Conservation (phyloP, 2,329 filamentous ascomycete species). For the Chlorencoelia australis region DNA sequence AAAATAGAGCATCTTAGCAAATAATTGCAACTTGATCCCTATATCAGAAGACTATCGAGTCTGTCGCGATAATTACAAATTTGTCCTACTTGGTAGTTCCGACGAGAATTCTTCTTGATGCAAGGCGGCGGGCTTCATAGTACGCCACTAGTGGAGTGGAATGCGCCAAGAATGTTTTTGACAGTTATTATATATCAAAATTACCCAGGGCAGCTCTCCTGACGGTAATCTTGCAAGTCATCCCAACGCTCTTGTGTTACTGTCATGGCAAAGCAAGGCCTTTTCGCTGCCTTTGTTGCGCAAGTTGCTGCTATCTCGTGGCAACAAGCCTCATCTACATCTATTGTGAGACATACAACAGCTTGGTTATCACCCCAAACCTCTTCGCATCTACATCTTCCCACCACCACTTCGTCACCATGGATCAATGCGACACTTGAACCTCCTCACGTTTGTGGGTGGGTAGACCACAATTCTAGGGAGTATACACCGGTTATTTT, state of each 20-base stretch:
- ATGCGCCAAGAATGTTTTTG: too few species aligned
- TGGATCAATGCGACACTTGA: conserved; percentile 1
- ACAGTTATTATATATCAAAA: too few species aligned
- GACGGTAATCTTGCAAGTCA: background rate
- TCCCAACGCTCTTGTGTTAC: conserved; percentile 1
- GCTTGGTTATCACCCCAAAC: background rate
- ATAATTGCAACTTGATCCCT: too few species aligned
- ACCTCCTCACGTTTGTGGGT: conserved; percentile 5
- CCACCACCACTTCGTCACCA: background rate
- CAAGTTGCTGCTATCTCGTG: conserved; percentile 1
- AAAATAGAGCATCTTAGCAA: too few species aligned
- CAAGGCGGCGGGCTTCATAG: too few species aligned
- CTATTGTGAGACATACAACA: background rate
- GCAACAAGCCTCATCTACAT: conserved; percentile 1
- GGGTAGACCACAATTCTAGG: conserved; percentile 6
- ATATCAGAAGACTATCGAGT: too few species aligned
- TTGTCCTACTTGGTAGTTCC: too few species aligned
- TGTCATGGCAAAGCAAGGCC: background rate
- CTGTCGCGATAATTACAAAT: too few species aligned
- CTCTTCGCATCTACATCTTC: background rate
- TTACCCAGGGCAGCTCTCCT: background rate
- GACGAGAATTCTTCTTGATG: too few species aligned
- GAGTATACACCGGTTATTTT: background rate
- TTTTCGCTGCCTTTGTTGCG: background rate
- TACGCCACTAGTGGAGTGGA: too few species aligned